A percentile compares a stretch with the other conserved stretches of the same genome.
Evolutionary conservation across 257 asterid species (phyloP).

Genomic region (Echites panduratus): DNA sequence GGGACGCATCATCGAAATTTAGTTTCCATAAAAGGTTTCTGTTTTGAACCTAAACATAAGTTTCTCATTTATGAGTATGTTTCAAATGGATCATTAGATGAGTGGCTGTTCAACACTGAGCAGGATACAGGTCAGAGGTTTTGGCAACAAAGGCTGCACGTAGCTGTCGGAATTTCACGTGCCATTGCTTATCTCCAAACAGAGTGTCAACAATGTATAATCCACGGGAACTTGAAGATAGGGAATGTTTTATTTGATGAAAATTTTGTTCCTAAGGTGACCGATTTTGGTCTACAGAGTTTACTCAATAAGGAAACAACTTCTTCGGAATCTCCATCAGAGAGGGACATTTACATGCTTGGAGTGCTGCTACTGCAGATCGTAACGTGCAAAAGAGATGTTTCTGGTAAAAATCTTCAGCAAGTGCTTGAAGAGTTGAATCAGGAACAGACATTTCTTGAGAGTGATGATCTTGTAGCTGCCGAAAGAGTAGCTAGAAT

Average conservation of each 20-base stretch:
- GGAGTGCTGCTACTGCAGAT: conserved; percentile 51
- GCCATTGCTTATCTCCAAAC: conserved; percentile 54
- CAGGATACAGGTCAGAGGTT: conserved; percentile 16
- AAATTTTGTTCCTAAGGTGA: conserved; percentile 46
- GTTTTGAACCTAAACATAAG: conserved; percentile 46
- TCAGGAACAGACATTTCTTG: conserved; percentile 17
- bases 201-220: conserved; percentile 55
- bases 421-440: conserved; percentile 26
- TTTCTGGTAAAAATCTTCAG: conserved; percentile 23
- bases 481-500: conserved; percentile 50
- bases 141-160: conserved; percentile 44
- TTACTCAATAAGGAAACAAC: conserved; percentile 28
- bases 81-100: conserved; percentile 47
- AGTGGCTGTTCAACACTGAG: conserved; percentile 37
- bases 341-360: conserved; percentile 50
- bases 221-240: conserved; percentile 55
- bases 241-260: conserved; percentile 55
- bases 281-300: conserved; percentile 50
- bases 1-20: conserved; percentile 62
- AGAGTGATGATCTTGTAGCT: conserved; percentile 24
- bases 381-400: conserved; percentile 39
- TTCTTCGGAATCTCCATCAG: conserved; percentile 56
- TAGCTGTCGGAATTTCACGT: conserved; percentile 51
- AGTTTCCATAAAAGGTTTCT: conserved; percentile 51
- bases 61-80: conserved; percentile 47